Evolutionary conservation across 2,329 filamentous ascomycete species (phyloP).

Genomic region (Cladosporium sp.): DNA sequence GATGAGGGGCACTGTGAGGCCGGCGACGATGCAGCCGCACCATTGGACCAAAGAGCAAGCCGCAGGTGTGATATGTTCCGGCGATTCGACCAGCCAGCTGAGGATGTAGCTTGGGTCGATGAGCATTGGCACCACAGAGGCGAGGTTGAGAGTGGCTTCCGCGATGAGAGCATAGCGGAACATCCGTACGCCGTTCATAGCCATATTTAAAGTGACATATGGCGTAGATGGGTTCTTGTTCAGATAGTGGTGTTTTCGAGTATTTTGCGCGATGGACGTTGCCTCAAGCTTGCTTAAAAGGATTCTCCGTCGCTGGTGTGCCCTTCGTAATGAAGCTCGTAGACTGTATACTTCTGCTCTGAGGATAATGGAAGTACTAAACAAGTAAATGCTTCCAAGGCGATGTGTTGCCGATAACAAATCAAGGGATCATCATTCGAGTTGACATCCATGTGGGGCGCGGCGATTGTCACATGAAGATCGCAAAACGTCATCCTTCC

Average conservation of each 20-base stretch:
- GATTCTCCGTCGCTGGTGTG: not conserved
- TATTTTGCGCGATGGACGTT: not conserved
- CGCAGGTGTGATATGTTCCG: constrained; percentile 23
- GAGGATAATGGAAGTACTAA: not conserved
- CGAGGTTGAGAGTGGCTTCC: constrained; percentile 25
- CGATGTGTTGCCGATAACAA: not conserved
- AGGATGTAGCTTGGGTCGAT: constrained; percentile 22
- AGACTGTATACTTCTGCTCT: not conserved
- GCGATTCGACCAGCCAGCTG: constrained; percentile 17
- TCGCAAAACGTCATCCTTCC: not conserved
- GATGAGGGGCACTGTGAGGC: constrained; percentile 24
- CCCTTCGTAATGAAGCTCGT: not conserved
- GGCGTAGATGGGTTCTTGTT: constrained; percentile 1
- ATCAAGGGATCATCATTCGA: not conserved
- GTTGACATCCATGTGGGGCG: not conserved
- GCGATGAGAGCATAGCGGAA: constrained; percentile 25
- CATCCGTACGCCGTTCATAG: constrained; percentile 16
- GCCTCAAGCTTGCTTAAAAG: not conserved
- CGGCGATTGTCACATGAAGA: not conserved
- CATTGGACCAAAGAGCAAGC: constrained; percentile 21
- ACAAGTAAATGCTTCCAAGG: not conserved
- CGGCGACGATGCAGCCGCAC: constrained; percentile 22
- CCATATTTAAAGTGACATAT: not conserved
- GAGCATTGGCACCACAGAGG: constrained; percentile 18
- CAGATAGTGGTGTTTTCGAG: too few species aligned